phyloP scores from a whole-genome alignment of 1,139 yeast species.

The Kodamaea suecica region DNA sequence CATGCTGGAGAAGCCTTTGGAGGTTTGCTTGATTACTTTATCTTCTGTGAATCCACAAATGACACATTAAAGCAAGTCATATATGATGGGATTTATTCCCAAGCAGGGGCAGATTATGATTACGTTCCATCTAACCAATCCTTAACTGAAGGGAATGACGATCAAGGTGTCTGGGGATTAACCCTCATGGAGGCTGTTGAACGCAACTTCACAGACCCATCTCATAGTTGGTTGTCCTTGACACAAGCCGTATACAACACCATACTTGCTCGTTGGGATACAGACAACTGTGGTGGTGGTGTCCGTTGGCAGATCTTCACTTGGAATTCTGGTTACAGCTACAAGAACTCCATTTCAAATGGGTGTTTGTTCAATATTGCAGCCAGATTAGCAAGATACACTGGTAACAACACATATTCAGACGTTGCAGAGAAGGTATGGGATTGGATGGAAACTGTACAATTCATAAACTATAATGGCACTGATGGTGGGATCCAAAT shows the following conservation, averaged over 20 bases:
- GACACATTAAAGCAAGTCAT: conserved; percentile 12
- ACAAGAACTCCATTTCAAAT: conserved; percentile 72
- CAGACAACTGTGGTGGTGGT: conserved; percentile 11
- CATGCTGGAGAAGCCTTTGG: conserved; percentile 18
- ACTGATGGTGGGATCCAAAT: conserved; percentile 6
- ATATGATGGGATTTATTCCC: conserved; percentile 15
- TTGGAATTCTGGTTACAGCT: conserved; percentile 68
- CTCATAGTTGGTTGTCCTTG: conserved; percentile 9
- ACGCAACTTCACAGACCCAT: conserved; percentile 7
- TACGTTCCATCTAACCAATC: conserved; percentile 14
- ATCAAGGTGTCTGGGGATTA: conserved; percentile 12
- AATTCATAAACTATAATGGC: conserved; percentile 24
- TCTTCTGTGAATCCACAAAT: conserved; percentile 14
- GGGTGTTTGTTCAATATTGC: conserved; percentile 72
- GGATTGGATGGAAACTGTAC: conserved; percentile 59
- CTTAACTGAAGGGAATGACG: conserved; percentile 10
- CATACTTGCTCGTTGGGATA: conserved; percentile 11
- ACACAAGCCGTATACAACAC: conserved; percentile 8
- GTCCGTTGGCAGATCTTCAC: conserved; percentile 78
- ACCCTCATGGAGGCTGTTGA: conserved; percentile 10
- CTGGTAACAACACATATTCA: conserved; percentile 55
- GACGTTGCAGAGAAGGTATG: conserved; percentile 64
- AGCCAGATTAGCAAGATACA: conserved; percentile 68
- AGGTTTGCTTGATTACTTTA: conserved; percentile 17
- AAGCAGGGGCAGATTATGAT: conserved; percentile 14